These are phyloP conservation scores for Saccharomyces hybrid DNA, from an alignment of 1,139 yeast species.

Conservation along the genomic window DNA sequence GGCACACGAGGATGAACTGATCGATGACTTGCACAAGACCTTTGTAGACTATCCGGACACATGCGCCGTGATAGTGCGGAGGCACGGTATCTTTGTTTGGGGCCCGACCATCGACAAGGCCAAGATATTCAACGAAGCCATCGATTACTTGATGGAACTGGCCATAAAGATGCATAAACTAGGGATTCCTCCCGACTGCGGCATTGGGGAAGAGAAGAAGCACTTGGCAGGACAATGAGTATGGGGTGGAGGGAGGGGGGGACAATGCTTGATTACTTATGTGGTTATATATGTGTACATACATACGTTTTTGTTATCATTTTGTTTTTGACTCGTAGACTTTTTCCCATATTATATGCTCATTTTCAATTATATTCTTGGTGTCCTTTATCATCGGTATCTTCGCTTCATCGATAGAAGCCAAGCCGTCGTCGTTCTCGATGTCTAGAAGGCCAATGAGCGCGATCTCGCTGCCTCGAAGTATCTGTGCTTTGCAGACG, in stretches of 20 bases:
- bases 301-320: conserved; percentile 15
- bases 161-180: conserved; percentile 71
- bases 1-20: conserved; percentile 79
- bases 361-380: conserved; percentile 31
- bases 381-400: conserved; percentile 30
- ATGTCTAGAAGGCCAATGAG: conserved; percentile 61
- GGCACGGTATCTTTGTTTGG: conserved; percentile 96
- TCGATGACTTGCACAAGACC: conserved; percentile 58
- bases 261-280: neutral
- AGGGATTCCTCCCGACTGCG: conserved; percentile 43
- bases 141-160: conserved; percentile 78
- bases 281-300: conserved; percentile 13
- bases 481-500: conserved; percentile 32
- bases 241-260: neutral
- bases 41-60: conserved; percentile 59
- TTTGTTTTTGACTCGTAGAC: conserved; percentile 13
- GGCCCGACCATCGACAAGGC: conserved; percentile 91
- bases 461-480: conserved; percentile 80
- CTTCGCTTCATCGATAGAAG: neutral
- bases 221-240: neutral
- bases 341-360: conserved; percentile 27
- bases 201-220: conserved; percentile 32
- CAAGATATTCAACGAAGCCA: conserved; percentile 84
- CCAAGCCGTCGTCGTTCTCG: conserved; percentile 30
- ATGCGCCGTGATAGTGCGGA: conserved; percentile 79